Evolutionary conservation across 352 stramenopile genomes (phyloP), one percentile per base, ranked within the genome.

Genomic region (Aphanomyces euteiches): DNA sequence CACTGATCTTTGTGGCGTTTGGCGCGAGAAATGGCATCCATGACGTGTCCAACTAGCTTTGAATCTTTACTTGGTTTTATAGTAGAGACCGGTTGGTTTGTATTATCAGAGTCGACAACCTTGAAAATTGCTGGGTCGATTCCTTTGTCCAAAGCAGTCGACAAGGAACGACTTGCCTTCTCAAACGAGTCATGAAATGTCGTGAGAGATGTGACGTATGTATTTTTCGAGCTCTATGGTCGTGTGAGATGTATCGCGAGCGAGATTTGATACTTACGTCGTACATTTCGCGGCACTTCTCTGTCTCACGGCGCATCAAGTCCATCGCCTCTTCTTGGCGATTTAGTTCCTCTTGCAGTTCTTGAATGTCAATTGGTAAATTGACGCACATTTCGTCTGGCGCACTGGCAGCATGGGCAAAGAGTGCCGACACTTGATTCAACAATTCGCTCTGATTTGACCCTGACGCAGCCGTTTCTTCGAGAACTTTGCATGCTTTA

Each of bases 331-430:
- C 40, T 17, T 56, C n/a, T n/a, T 70, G 64, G 6, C 37, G 13
- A 39, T 61, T n/a, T 3, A 70, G 28, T 36, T 61, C 64, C n/a
- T 59, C 19, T 50, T 70, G n/a, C 5, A 70, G 38, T 28, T 70
- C 64, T 39, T 70, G 47, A 21, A 70, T 60, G 19, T 70, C 64
- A 10, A 70, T 19, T 8, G 64, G 64, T 12, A 70, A 21, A 37
- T 70, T 70, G 3, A 70, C 34, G 40, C 64, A 70, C 47, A 70
- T 48, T 63, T 63, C 64, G 6, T 70, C 64, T 4, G n/a, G 64
- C 7, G 64, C 64, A 43, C 64, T 70, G 5, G 47, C 48, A 28
- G 53, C 47, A 5, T 70, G 64, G 15, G 64, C 64, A 63, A 70
- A 70, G 15, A 70, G 37, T 13, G 17, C 64, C 21, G 64, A 70